Conservation (phyloP, 2,329 filamentous ascomycete species). For the Chrysoporthe austroafricana region DNA sequence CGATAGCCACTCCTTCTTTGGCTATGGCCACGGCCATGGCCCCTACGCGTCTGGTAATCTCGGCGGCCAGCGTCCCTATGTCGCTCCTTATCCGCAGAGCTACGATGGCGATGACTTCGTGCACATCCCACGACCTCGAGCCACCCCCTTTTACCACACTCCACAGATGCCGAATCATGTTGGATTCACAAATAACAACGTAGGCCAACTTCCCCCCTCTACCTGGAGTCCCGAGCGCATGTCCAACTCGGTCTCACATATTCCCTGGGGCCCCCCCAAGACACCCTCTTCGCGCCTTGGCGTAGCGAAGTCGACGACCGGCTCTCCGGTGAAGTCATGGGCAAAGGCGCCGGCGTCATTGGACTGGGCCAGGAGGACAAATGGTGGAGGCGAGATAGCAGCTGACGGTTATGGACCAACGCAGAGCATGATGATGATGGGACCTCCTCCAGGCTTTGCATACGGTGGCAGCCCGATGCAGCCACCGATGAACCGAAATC, state of each 20-base stretch:
- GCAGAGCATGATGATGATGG: too few species aligned
- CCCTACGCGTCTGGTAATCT: too few species aligned
- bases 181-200: not conserved
- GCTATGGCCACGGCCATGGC: too few species aligned
- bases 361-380: not conserved
- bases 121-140: not conserved
- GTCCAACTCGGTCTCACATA: not conserved
- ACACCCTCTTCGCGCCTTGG: not conserved
- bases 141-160: too few species aligned
- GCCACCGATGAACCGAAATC: too few species aligned
- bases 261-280: not conserved
- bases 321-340: conserved; percentile 6
- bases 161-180: too few species aligned
- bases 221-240: not conserved
- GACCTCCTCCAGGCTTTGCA: too few species aligned
- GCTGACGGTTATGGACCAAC: not conserved
- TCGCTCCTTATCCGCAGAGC: not conserved
- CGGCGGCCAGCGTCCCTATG: not conserved
- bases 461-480: too few species aligned
- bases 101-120: not conserved
- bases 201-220: not conserved
- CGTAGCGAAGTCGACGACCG: not conserved
- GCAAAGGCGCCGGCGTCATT: conserved; percentile 1
- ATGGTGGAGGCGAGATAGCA: not conserved
- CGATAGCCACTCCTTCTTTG: not conserved